These are phyloP conservation scores for Sodiomyces alkalinus DNA, from an alignment of 2,329 filamentous ascomycete genomes.

Conservation along the genomic window DNA sequence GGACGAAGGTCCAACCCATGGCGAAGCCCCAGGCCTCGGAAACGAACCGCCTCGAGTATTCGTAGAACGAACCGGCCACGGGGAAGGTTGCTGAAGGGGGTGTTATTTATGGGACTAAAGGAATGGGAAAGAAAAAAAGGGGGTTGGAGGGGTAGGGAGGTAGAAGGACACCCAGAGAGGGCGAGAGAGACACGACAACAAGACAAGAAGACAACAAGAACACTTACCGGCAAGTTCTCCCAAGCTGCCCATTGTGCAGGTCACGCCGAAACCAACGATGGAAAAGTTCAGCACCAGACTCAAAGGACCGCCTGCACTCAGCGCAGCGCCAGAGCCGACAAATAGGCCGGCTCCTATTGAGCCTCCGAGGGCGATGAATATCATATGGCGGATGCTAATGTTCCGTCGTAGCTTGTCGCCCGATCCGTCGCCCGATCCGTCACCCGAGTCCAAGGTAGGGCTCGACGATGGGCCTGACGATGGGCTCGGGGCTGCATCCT, in stretches of 20 bases:
- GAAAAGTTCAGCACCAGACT: conserved; percentile 16
- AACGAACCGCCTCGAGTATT: conserved; percentile 21
- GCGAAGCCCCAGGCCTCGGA: conserved; percentile 21
- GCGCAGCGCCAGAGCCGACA: conserved; percentile 16
- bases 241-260: conserved; percentile 14
- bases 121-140: neutral
- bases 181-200: neutral
- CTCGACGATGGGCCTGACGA: too few species aligned
- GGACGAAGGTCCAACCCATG: conserved; percentile 23
- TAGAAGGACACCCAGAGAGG: too few species aligned
- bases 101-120: too few species aligned
- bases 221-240: conserved; percentile 14
- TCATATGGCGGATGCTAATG: conserved; percentile 19
- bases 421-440: neutral
- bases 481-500: neutral
- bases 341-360: conserved; percentile 22
- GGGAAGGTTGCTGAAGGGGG: conserved; percentile 16
- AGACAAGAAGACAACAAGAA: conserved; percentile 8
- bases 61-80: conserved; percentile 21
- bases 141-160: too few species aligned
- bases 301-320: conserved; percentile 16
- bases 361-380: conserved; percentile 18
- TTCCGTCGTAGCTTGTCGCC: conserved; percentile 9
- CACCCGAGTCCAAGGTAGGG: neutral
- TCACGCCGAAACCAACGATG: conserved; percentile 17